These are phyloP conservation scores for Podaxis sp. DNA, from an alignment of 768 basidiomycete species.

Conservation along the genomic window DNA sequence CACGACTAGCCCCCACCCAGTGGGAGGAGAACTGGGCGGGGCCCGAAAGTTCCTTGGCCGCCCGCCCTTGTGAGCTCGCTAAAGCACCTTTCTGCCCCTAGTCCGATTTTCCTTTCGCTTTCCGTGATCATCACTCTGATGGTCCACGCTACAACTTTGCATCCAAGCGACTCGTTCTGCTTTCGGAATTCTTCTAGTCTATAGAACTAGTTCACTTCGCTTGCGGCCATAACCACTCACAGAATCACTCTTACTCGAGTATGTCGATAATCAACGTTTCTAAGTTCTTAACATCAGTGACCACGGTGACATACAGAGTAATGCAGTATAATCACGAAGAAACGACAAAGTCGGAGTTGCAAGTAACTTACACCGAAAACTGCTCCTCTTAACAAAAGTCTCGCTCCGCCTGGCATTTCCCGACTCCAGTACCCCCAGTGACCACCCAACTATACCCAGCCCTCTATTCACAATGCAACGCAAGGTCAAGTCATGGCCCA, in stretches of 20 bases:
- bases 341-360: background rate
- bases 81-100: background rate
- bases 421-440: background rate
- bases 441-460: background rate
- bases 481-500: background rate
- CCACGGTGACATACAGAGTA: background rate
- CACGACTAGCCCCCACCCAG: background rate
- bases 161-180: background rate
- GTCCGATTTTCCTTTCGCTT: background rate
- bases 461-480: background rate
- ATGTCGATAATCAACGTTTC: background rate
- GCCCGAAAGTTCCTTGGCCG: background rate
- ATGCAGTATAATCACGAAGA: background rate
- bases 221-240: background rate
- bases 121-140: background rate
- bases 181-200: background rate
- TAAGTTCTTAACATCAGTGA: background rate
- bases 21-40: background rate
- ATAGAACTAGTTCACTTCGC: conserved; percentile 9
- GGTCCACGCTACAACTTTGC: background rate
- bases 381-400: conserved; percentile 11
- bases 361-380: background rate
- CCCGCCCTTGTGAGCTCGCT: background rate
- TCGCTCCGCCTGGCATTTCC: conserved; percentile 7
- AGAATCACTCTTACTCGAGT: background rate